Base-by-base conservation (phyloP, 345 rosid species). In the Camelina neglecta region DNA sequence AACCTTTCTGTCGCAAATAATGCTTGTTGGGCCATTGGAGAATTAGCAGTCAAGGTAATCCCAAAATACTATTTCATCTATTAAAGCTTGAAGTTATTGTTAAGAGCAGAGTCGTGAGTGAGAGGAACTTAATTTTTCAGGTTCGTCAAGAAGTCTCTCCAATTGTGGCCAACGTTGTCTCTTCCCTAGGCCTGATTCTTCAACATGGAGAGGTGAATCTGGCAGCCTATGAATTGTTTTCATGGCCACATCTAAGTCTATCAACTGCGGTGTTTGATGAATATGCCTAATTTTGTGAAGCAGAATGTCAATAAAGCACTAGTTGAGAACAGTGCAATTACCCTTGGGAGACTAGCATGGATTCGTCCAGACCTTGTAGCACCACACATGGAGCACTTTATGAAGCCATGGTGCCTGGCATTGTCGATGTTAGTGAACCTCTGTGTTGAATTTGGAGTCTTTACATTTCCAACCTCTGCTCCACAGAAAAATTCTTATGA, bases 11-110 rank as follows among this genome's bases (percentile, higher is more conserved):
- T 91, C 2, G 99, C 97, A 29, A 95, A 93, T 75, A 95, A 95
- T 84, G 99, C 98, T 8, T 95, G 99, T 64, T 95, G 99, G 99
- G 97, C 98, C 50, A 89, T 95, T 57, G 99, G 99, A 71, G 99
- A 95, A 80, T 76, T 95, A 73, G 99, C 99, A 11, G 84, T 93
- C 67, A 95, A 95, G 93, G 99, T 93, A 59, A 61, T 68, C 29
- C 68, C 16, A 69, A 15, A 41, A 16, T 60, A 38, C 9, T 44
- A 49, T 53, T 48, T 48, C 45, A 56, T 7, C 42, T 74, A 3
- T 38, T 29, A 18, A 16, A 65, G 58, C 58, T 73, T 21, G 35
- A 42, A 72, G 65, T 31, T 50, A 24, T 63, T 26, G 67, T 71
- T 18, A 57, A 63, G 26, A 56, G 60, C 70, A 61, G 70, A 61